phyloP scores from a whole-genome alignment of 2,329 filamentous ascomycete species.

The Phialophora verrucosa region DNA sequence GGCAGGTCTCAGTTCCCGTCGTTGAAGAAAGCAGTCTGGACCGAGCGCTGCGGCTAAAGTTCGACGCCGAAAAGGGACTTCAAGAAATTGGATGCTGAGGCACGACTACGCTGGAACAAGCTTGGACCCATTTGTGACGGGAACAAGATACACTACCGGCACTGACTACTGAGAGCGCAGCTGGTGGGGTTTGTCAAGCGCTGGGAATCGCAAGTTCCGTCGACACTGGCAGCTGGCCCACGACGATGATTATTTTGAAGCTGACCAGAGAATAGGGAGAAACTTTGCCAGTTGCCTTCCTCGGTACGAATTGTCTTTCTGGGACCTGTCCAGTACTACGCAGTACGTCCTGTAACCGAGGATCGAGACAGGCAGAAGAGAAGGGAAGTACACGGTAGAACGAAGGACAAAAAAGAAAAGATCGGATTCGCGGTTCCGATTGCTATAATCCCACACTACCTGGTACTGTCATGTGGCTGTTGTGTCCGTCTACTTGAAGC shows the following conservation, averaged over 20 bases:
- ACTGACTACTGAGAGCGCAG: not conserved
- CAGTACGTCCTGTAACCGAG: not conserved
- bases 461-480: not conserved
- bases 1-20: slow-evolving; percentile 26
- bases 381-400: not conserved
- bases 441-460: not conserved
- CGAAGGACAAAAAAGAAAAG: not conserved
- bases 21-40: slow-evolving; percentile 29
- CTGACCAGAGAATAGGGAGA: not conserved
- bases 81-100: slow-evolving; percentile 37
- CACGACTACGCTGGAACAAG: slow-evolving; percentile 28
- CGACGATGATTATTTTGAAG: slow-evolving; percentile 4
- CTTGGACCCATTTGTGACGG: slow-evolving; percentile 14
- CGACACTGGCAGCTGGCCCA: not conserved
- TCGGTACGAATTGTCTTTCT: slow-evolving; percentile 1
- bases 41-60: slow-evolving; percentile 32
- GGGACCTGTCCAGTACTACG: not conserved
- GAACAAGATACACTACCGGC: not conserved
- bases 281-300: not conserved
- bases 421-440: not conserved
- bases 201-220: not conserved
- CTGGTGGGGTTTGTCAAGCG: slow-evolving; percentile 1
- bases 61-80: slow-evolving; percentile 30
- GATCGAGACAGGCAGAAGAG: not conserved
- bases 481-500: not conserved